Percentiles rank a stretch among this genome's conserved stretches.
These are phyloP conservation scores for Lipomyces spencermartinsiae DNA, from an alignment of 805 yeast genomes.

Conservation along the genomic window DNA sequence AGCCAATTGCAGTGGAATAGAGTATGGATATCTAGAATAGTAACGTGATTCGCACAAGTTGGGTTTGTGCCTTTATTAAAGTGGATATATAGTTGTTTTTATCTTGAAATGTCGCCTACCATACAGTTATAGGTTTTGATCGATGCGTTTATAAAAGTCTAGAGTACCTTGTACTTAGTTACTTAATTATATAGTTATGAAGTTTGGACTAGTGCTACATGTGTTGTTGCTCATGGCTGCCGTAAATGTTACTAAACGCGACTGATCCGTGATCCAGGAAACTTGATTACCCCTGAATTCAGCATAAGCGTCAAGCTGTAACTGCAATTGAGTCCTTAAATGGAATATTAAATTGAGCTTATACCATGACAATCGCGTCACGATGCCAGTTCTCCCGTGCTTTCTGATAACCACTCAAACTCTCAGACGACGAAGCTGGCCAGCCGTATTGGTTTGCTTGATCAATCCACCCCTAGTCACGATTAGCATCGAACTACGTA, in stretches of 20 bases:
- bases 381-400: no score
- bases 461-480: not conserved
- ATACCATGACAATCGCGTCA: no score
- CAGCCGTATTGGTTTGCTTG: not conserved
- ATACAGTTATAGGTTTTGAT: not conserved
- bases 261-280: no score
- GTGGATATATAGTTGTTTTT: not conserved
- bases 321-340: no score
- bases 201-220: not conserved
- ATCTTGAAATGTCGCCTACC: not conserved
- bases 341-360: no score
- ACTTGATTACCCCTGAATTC: no score
- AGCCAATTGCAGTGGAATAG: conserved; percentile 55
- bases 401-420: no score
- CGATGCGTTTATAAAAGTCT: not conserved
- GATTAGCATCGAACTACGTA: not conserved
- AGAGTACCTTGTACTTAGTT: not conserved
- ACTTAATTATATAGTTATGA: not conserved
- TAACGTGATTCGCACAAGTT: not conserved
- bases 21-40: not conserved
- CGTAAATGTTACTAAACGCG: no score
- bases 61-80: not conserved
- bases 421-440: no score
- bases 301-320: no score
- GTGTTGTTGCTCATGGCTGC: not conserved